Conservation (phyloP, 768 basidiomycete species). For the Neoboletus subvelutipes region DNA sequence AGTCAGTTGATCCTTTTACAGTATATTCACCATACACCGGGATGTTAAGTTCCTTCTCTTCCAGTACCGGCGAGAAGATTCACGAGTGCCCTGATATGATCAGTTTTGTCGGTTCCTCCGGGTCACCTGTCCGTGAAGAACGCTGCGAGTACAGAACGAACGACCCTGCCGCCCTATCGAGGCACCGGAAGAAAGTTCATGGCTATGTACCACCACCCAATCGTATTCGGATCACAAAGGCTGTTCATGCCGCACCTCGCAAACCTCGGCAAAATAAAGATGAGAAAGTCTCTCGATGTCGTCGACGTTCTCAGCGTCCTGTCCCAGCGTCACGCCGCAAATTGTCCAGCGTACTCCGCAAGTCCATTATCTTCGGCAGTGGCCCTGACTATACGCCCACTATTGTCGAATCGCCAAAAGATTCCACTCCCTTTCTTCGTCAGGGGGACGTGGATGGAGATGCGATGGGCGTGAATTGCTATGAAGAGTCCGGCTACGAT, state of each 20-base stretch:
- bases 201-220: no score
- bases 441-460: not conserved
- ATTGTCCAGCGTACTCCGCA: not conserved
- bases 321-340: not conserved
- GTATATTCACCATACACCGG: not conserved
- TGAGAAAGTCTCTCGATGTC: not conserved
- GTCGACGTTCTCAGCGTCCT: not conserved
- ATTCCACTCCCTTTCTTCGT: not conserved
- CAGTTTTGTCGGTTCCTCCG: no score
- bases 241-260: no score
- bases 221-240: no score
- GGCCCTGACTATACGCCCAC: not conserved
- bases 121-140: no score
- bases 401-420: not conserved
- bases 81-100: no score
- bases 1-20: slow-evolving; percentile 9
- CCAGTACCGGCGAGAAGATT: slow-evolving; percentile 27
- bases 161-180: no score
- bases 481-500: not conserved
- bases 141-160: no score
- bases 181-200: no score
- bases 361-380: not conserved
- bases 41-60: not conserved
- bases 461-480: not conserved
- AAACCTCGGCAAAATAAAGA: not conserved